Base-by-base conservation (phyloP, 129 eudicot species). In the Heracleum sosnowskyi region DNA sequence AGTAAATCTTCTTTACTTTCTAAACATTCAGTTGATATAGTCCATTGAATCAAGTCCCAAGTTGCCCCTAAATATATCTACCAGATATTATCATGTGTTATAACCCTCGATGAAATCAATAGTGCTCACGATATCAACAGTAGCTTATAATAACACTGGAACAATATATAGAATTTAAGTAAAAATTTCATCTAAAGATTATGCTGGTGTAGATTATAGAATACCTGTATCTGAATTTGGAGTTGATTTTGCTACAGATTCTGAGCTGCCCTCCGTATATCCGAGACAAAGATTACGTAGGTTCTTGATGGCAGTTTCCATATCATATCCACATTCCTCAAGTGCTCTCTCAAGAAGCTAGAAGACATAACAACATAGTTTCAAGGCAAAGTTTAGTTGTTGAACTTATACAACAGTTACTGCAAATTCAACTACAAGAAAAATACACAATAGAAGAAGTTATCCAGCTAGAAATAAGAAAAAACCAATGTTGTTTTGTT, bases 261-360 rank as follows among this genome's bases (percentile, higher is more conserved):
- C 77, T 2, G 89, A 73, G 41, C 79, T 71, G 13, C 82, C 90
- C 64, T 82, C 88, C 10, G 78, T 60, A 75, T 89, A 76, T 79
- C 85, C 97, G 77, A 88, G 81, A 85, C 80, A 83, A 51, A 94
- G 91, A 80, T 86, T 90, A 6, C 84, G 86, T 79, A 94, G 88
- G 77, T 90, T 86, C 85, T 88, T 90, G 31, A 91, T 87, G 18
- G 98, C 97, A 63, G 86, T 69, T 76, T 87, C 90, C 31, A 94
- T 42, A 79, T 94, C 96, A 83, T 85, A 78, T 66, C 87, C 92
- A 72, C 92, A 91, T 80, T 87, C 87, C 79, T 83, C 92, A 42
- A 91, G 77, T 26, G 88, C 93, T 77, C 83, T 83, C 83, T 89
- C 93, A 77, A 94, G 82, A 82, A 89, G 84, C 98, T 94, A 85